These are phyloP conservation scores for Madurella fahalii DNA, from an alignment of 2,329 filamentous ascomycete species.

Conservation along the genomic window DNA sequence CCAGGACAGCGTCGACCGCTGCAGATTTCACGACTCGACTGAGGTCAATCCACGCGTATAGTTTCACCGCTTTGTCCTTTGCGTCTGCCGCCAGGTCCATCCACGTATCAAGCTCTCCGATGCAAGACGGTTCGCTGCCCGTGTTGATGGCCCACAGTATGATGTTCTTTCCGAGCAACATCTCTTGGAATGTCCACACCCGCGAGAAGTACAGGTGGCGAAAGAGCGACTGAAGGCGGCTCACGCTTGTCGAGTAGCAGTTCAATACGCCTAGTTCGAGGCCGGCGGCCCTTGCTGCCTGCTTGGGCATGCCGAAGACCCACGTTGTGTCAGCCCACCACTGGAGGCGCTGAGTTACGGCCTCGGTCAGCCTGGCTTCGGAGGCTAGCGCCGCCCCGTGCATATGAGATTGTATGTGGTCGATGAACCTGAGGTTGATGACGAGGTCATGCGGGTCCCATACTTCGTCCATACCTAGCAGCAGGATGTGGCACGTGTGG, in stretches of 20 bases:
- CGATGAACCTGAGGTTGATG: conserved; percentile 30
- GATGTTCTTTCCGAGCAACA: conserved; percentile 31
- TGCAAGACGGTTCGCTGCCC: background rate
- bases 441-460: conserved; percentile 32
- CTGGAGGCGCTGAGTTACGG: background rate
- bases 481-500: conserved; percentile 22
- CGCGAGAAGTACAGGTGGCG: conserved; percentile 27
- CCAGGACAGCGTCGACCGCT: conserved; percentile 4
- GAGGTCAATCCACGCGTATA: conserved; percentile 5
- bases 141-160: conserved; percentile 23
- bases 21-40: background rate
- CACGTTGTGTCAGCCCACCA: conserved; percentile 1
- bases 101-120: conserved; percentile 10
- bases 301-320: background rate
- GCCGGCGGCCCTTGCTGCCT: background rate
- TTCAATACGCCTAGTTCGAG: conserved; percentile 12
- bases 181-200: conserved; percentile 32
- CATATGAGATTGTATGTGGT: conserved; percentile 31
- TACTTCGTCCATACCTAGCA: conserved; percentile 29
- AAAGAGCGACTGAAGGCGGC: conserved; percentile 15
- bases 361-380: background rate
- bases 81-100: conserved; percentile 13
- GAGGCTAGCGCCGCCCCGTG: background rate
- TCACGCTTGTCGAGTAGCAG: conserved; percentile 8
- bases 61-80: conserved; percentile 10